A percentile compares a stretch with the other conserved stretches of the same genome.
Evolutionary conservation across 192 early-diverging fungal species (phyloP).

Genomic region (Anaeromyces robustus): DNA sequence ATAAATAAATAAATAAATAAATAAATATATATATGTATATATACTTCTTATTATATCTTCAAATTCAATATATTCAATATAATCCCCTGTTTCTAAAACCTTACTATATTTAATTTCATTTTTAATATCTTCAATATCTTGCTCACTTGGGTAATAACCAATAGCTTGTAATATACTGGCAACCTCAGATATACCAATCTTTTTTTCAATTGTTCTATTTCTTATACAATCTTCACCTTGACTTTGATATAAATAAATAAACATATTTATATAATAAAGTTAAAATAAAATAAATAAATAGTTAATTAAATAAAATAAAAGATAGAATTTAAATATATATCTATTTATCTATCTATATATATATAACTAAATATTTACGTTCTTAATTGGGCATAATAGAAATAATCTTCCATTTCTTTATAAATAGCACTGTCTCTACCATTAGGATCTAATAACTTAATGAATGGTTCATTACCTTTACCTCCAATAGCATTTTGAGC

Average conservation of each 20-base stretch:
- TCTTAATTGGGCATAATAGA: conserved; percentile 41
- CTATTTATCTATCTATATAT: too few species aligned
- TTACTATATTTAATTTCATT: conserved; percentile 36
- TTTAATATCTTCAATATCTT: conserved; percentile 38
- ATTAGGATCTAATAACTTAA: conserved; percentile 25
- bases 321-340: too few species aligned
- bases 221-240: conserved; percentile 32
- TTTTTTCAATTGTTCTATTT: conserved; percentile 19
- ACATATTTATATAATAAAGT: too few species aligned
- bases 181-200: conserved; percentile 19
- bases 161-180: conserved; percentile 41
- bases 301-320: too few species aligned
- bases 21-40: too few species aligned
- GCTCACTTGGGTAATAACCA: conserved; percentile 32
- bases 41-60: conserved; percentile 33
- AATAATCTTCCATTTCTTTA: conserved; percentile 47
- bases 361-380: conserved; percentile 10
- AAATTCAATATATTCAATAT: conserved; percentile 20
- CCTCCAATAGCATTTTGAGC: conserved; percentile 21
- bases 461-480: conserved; percentile 26
- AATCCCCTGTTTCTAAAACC: conserved; percentile 10
- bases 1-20: too few species aligned
- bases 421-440: conserved; percentile 20
- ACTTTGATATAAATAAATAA: too few species aligned
- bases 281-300: too few species aligned